Evolutionary conservation across 352 stramenopile genomes (phyloP).

Genomic region (Globisporangium rhizosaccharum): DNA sequence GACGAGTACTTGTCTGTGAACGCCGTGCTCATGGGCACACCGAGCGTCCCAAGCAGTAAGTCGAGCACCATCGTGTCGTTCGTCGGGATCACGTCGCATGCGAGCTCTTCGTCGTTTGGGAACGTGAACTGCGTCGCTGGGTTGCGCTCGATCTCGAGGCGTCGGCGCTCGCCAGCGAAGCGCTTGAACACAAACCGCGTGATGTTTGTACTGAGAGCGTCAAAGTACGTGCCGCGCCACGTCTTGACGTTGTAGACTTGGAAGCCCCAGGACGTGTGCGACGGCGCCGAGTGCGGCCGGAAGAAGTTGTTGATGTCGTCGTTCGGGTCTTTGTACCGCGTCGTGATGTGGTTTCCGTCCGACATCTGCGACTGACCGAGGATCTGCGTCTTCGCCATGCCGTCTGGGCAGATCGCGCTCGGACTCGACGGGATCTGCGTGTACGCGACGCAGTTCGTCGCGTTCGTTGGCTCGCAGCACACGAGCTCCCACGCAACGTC

Average conservation of each 20-base stretch:
- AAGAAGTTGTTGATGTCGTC: constrained; percentile 89
- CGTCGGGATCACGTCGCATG: constrained; percentile 29
- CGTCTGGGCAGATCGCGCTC: constrained; percentile 35
- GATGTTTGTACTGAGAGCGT: constrained; percentile 92
- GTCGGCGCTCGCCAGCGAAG: constrained; percentile 46
- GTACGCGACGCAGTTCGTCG: constrained; percentile 45
- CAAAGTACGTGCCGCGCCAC: constrained; percentile 94
- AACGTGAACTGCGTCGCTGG: constrained; percentile 32
- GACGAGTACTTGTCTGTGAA: constrained; percentile 68
- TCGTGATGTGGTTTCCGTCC: constrained; percentile 48
- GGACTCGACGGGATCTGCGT: constrained; percentile 25
- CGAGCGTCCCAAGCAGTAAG: constrained; percentile 54
- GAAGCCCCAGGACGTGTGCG: constrained; percentile 69
- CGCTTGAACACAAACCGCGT: constrained; percentile 74
- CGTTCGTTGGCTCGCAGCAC: constrained; percentile 73
- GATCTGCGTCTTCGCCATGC: constrained; percentile 58
- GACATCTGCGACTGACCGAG: constrained; percentile 59
- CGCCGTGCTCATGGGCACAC: constrained; percentile 45
- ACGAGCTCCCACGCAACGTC: constrained; percentile 90
- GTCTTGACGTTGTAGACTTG: constrained; percentile 87
- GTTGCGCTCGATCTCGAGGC: constrained; percentile 39
- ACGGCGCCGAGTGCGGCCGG: constrained; percentile 78
- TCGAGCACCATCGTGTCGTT: constrained; percentile 59
- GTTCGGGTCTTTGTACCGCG: constrained; percentile 91
- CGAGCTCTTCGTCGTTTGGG: constrained; percentile 48